Evolutionary conservation across 164 flowering plant species (phyloP).

Genomic region (Liquidambar formosana): DNA sequence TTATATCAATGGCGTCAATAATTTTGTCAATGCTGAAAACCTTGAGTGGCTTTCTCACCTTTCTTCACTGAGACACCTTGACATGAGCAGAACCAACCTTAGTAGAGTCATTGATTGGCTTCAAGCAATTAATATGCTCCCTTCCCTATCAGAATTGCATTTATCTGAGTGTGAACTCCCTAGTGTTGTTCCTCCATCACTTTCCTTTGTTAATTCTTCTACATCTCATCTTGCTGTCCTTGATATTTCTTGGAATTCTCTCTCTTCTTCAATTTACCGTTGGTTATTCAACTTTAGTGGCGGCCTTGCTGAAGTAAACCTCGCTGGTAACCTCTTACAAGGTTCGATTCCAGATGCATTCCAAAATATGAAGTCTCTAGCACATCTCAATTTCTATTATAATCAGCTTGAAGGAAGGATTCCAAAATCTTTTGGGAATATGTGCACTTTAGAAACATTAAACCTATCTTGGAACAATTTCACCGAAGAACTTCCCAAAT

Average conservation of each 20-base stretch:
- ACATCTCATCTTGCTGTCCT: conserved; percentile 4
- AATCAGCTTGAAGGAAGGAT: conserved; percentile 13
- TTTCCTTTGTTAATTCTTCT: background rate
- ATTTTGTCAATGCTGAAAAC: background rate
- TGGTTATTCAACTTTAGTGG: conserved; percentile 13
- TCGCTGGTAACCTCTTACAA: background rate
- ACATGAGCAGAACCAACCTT: conserved; percentile 1
- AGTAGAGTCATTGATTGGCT: conserved; percentile 4
- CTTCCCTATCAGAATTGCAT: conserved; percentile 6
- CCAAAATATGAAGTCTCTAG: conserved; percentile 12
- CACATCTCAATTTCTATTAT: conserved; percentile 7
- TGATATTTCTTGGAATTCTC: background rate
- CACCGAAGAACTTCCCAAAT: background rate
- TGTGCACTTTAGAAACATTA: conserved; percentile 6
- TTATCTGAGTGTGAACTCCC: conserved; percentile 6
- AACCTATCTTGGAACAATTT: conserved; percentile 4
- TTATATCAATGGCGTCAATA: no score
- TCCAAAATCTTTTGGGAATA: conserved; percentile 16
- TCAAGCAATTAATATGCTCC: conserved; percentile 14
- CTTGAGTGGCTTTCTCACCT: conserved; percentile 21
- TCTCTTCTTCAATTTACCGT: background rate
- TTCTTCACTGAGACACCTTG: conserved; percentile 11
- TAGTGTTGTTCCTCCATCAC: background rate
- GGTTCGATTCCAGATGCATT: conserved; percentile 17
- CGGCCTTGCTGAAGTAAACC: background rate